A percentile compares a stretch with the other conserved stretches of the same genome.
phyloP scores from a whole-genome alignment of 2,329 filamentous ascomycete species.

The Fusarium sp. region DNA sequence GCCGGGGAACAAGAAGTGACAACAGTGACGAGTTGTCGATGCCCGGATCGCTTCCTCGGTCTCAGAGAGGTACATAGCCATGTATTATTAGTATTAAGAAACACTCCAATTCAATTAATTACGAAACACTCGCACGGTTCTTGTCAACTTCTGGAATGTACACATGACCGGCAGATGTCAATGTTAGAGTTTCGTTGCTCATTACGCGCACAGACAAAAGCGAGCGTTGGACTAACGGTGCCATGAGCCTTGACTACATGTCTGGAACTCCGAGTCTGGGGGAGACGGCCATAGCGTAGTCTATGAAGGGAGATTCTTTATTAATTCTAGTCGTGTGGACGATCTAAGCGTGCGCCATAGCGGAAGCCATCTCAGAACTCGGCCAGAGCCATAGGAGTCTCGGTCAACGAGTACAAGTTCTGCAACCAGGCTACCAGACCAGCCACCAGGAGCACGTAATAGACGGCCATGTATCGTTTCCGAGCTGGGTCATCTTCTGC shows the following conservation, averaged over 20 bases:
- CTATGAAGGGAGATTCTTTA: slow-evolving; percentile 17
- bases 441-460: slow-evolving; percentile 80
- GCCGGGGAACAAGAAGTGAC: slow-evolving; percentile 51
- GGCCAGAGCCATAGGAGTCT: slow-evolving; percentile 53
- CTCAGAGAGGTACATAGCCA: slow-evolving; percentile 44
- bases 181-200: not conserved
- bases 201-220: slow-evolving; percentile 23
- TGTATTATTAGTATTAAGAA: not conserved
- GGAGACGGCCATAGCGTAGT: slow-evolving; percentile 2
- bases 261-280: not conserved
- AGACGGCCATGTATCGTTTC: slow-evolving; percentile 76
- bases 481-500: slow-evolving; percentile 31
- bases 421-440: slow-evolving; percentile 80
- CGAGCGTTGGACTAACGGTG: not conserved
- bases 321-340: not conserved
- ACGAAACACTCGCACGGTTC: slow-evolving; percentile 1
- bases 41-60: slow-evolving; percentile 60
- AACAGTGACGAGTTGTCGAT: slow-evolving; percentile 58
- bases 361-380: slow-evolving; percentile 41
- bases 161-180: not conserved
- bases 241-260: slow-evolving; percentile 5
- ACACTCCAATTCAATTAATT: slow-evolving; percentile 6
- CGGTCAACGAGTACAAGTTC: slow-evolving; percentile 78
- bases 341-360: not conserved
- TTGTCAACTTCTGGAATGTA: not conserved